Conservation (phyloP, 2,329 filamentous ascomycete species). For the Colletotrichum sp. region DNA sequence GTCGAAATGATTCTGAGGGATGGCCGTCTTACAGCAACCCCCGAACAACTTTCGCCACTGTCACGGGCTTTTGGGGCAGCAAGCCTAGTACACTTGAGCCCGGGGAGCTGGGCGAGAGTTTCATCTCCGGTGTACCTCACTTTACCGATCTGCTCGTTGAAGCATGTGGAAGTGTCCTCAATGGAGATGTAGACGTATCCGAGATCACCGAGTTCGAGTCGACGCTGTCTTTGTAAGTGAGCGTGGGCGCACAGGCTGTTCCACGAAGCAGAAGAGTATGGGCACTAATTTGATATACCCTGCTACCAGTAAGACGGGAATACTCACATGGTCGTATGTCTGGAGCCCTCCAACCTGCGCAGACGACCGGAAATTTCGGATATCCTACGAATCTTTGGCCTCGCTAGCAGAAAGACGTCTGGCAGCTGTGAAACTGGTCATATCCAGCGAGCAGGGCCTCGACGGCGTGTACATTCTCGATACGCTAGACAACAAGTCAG, state of each 20-base stretch:
- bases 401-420: background rate
- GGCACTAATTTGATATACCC: background rate
- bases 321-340: background rate
- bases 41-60: background rate
- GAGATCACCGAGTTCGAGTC: background rate
- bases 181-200: background rate
- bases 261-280: background rate
- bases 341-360: background rate
- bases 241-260: background rate
- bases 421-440: background rate
- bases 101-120: conserved; percentile 56
- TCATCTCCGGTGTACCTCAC: conserved; percentile 74
- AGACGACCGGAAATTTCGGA: background rate
- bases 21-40: background rate
- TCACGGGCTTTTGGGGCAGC: background rate
- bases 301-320: background rate
- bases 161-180: background rate
- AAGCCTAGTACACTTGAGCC: background rate
- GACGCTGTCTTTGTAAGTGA: background rate
- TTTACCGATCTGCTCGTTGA: conserved; percentile 31
- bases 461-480: background rate
- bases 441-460: background rate
- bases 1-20: background rate
- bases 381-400: background rate
- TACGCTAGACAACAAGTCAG: background rate